phyloP scores from a whole-genome alignment of 1,284 basidiomycete species.

The Phellopilus nigrolimitatus region DNA sequence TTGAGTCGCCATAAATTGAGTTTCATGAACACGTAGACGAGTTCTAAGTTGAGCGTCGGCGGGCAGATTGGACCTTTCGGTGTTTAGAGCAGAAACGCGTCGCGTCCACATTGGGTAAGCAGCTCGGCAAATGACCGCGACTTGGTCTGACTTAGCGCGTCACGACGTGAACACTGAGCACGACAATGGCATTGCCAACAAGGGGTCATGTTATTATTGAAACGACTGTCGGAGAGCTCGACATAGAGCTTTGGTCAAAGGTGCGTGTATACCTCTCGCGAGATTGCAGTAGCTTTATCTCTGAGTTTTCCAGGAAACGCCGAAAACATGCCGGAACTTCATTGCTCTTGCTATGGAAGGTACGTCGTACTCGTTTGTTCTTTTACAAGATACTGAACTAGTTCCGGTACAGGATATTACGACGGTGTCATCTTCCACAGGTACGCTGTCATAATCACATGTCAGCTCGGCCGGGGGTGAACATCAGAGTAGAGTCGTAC shows the following conservation, averaged over 20 bases:
- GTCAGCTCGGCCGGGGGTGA: slow-evolving; percentile 14
- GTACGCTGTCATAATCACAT: slow-evolving; percentile 34
- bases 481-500: slow-evolving; percentile 54
- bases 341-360: slow-evolving; percentile 88
- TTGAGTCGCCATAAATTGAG: too few relatives aligned
- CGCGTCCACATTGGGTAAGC: not conserved
- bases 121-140: not conserved
- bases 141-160: not conserved
- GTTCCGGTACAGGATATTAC: slow-evolving; percentile 72
- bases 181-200: slow-evolving; percentile 70
- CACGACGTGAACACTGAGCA: not conserved
- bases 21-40: not conserved
- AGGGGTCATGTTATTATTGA: slow-evolving; percentile 84
- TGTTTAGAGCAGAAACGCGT: too few relatives aligned
- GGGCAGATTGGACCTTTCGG: too few relatives aligned
- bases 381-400: not conserved
- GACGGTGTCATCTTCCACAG: slow-evolving; percentile 93
- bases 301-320: slow-evolving; percentile 67
- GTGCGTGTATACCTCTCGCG: slow-evolving; percentile 33
- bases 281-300: slow-evolving; percentile 1
- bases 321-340: slow-evolving; percentile 92
- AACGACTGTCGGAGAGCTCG: slow-evolving; percentile 89
- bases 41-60: too few relatives aligned
- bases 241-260: slow-evolving; percentile 94
- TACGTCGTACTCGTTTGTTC: slow-evolving; percentile 35